phyloP scores from a whole-genome alignment of 257 asterid genomes.

The Solanum medicagineum region DNA sequence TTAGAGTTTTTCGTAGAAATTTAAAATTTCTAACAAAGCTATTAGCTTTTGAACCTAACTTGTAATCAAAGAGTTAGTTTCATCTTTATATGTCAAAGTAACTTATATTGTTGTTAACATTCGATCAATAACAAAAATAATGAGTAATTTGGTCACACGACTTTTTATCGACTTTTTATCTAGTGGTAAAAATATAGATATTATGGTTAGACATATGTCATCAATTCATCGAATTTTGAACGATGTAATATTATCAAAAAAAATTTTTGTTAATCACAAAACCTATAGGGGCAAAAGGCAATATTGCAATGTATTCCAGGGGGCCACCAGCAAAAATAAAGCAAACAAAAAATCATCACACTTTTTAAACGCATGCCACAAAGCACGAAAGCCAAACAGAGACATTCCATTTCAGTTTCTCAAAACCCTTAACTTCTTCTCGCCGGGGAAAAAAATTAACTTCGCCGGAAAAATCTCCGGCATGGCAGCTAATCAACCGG shows the following conservation, averaged over 20 bases:
- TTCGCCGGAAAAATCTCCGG: conserved; percentile 16
- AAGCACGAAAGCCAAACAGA: conserved; percentile 8
- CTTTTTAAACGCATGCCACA: conserved; percentile 20
- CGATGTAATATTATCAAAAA: not conserved
- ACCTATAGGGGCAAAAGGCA: not conserved
- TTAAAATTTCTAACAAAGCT: not conserved
- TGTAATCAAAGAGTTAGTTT: not conserved
- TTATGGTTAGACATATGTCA: not conserved
- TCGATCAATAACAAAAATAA: not conserved
- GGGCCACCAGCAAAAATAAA: not conserved
- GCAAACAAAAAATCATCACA: conserved; percentile 7
- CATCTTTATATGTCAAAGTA: not conserved
- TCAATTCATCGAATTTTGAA: not conserved
- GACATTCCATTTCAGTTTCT: conserved; percentile 8
- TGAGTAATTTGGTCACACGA: not conserved
- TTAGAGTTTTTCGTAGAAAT: not conserved
- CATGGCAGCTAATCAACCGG: conserved; percentile 52
- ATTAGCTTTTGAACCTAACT: not conserved
- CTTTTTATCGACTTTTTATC: not conserved
- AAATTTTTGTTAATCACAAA: not conserved
- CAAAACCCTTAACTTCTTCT: not conserved
- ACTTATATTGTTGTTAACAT: not conserved
- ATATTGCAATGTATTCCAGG: not conserved
- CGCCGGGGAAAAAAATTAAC: not conserved
- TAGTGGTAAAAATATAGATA: not conserved